Conservation (phyloP, 1,284 basidiomycete species). For the Pholiota adiposa region DNA sequence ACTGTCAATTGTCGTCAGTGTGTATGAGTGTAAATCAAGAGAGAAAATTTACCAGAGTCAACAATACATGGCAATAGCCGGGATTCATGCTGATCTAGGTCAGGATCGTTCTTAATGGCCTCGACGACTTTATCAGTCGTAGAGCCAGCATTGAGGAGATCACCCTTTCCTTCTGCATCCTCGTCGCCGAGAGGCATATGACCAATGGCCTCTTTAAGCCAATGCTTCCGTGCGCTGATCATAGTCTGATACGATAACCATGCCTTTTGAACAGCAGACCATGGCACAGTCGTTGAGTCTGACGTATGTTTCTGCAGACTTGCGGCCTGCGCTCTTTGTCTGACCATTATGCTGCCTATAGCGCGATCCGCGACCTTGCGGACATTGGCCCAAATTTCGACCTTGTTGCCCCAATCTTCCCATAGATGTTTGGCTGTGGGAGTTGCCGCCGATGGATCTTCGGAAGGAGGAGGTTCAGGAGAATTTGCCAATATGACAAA, state of each 20-base stretch:
- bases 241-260: constrained; percentile 62
- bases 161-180: constrained; percentile 44
- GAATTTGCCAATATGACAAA: constrained; percentile 24
- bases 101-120: constrained; percentile 70
- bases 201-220: constrained; percentile 59
- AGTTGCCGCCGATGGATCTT: constrained; percentile 23
- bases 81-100: constrained; percentile 79
- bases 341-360: constrained; percentile 65
- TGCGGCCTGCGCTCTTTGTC: constrained; percentile 27
- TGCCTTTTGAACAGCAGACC: constrained; percentile 63
- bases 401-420: constrained; percentile 71
- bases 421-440: constrained; percentile 51
- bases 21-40: constrained; percentile 8
- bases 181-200: constrained; percentile 33
- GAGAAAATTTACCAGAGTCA: constrained; percentile 61
- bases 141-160: constrained; percentile 41
- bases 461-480: neutral
- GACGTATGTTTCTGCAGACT: constrained; percentile 42
- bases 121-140: constrained; percentile 76
- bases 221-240: constrained; percentile 56
- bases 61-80: constrained; percentile 83
- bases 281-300: constrained; percentile 62
- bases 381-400: constrained; percentile 71
- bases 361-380: constrained; percentile 75
- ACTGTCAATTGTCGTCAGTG: constrained; percentile 39